Percentiles rank a stretch among this genome's conserved stretches.
Evolutionary conservation across 108 stramenopile species (phyloP).

Genomic region (Cyclotella choctawhatcheeana): DNA sequence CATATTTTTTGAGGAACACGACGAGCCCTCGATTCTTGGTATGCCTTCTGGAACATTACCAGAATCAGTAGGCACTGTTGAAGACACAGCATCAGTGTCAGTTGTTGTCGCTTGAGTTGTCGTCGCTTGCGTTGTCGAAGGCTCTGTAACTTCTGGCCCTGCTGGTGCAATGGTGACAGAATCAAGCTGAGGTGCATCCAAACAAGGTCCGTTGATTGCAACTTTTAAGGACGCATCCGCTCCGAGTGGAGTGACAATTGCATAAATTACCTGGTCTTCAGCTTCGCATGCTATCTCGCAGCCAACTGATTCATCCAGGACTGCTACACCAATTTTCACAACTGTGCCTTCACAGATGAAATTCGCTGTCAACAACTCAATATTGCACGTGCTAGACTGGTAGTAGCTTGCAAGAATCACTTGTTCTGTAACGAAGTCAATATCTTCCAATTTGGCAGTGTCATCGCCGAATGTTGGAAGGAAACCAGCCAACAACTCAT

Average conservation of each 20-base stretch:
- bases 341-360: neutral
- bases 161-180: neutral
- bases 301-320: constrained; percentile 15
- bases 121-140: neutral
- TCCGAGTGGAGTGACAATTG: constrained; percentile 20
- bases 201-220: constrained; percentile 13
- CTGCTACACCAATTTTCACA: constrained; percentile 2
- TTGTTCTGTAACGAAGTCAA: constrained; percentile 19
- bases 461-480: neutral
- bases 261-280: constrained; percentile 18
- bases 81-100: neutral
- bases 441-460: neutral
- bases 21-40: neutral
- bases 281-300: constrained; percentile 20
- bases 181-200: neutral
- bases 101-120: neutral
- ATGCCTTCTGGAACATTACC: constrained; percentile 11
- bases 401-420: constrained; percentile 23
- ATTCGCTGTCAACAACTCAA: neutral
- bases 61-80: neutral
- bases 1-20: neutral
- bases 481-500: constrained; percentile 1
- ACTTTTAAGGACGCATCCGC: constrained; percentile 1
- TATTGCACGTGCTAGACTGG: constrained; percentile 19
- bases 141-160: neutral